A percentile compares a stretch with the other conserved stretches of the same genome.
These are phyloP conservation scores for Zalaria sp. DNA, from an alignment of 2,329 filamentous ascomycete species.

Conservation along the genomic window DNA sequence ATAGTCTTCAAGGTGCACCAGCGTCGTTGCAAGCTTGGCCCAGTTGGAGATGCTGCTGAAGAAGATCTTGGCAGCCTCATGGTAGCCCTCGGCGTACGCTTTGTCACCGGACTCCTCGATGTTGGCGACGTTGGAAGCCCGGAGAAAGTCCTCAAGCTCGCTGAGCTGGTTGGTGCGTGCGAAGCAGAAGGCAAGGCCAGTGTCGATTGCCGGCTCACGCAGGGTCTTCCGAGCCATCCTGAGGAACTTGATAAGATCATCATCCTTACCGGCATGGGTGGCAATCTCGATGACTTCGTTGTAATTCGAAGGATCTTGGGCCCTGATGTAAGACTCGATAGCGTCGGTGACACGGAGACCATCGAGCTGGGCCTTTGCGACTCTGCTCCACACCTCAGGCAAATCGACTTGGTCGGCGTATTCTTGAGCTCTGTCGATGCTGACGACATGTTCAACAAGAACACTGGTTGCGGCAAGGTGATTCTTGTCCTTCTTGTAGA, in stretches of 20 bases:
- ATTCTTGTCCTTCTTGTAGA: slow-evolving; percentile 95
- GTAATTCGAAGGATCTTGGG: slow-evolving; percentile 84
- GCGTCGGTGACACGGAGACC: slow-evolving; percentile 83
- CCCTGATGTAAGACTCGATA: slow-evolving; percentile 95
- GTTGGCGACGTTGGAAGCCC: slow-evolving; percentile 85
- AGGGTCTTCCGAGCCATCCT: slow-evolving; percentile 96
- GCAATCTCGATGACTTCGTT: slow-evolving; percentile 91
- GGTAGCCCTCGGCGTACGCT: slow-evolving; percentile 85
- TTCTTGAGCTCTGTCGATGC: slow-evolving; percentile 90
- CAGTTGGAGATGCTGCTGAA: slow-evolving; percentile 98
- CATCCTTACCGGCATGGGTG: slow-evolving; percentile 90
- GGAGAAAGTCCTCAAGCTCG: slow-evolving; percentile 93
- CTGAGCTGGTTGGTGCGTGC: slow-evolving; percentile 81
- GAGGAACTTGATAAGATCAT: slow-evolving; percentile 91
- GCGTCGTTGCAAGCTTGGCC: slow-evolving; percentile 94
- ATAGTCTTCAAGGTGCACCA: slow-evolving; percentile 95
- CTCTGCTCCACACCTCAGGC: slow-evolving; percentile 94
- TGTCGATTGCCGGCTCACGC: slow-evolving; percentile 86
- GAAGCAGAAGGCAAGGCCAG: slow-evolving; percentile 82
- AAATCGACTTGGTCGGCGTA: slow-evolving; percentile 91
- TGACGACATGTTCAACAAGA: slow-evolving; percentile 89
- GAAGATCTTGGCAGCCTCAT: slow-evolving; percentile 97
- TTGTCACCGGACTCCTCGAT: slow-evolving; percentile 96
- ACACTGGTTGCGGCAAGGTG: slow-evolving; percentile 79
- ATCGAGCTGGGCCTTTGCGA: slow-evolving; percentile 94